Percentiles rank a stretch among this genome's conserved stretches.
Evolutionary conservation across 1,284 basidiomycete species (phyloP).

Genomic region (Ceratobasidium sp.): DNA sequence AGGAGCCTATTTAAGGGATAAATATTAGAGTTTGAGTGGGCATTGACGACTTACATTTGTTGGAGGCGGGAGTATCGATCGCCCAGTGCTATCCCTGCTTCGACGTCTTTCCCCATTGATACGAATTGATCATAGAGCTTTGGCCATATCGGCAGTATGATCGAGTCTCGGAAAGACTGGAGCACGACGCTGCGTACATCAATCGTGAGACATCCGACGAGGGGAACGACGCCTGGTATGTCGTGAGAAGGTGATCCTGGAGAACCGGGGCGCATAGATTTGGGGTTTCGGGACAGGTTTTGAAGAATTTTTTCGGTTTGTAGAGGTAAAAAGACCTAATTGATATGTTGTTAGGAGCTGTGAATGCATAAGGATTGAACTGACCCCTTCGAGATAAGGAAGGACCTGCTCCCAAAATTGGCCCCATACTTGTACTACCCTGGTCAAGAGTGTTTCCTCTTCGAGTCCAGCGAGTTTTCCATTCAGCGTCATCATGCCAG

Average conservation of each 20-base stretch:
- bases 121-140: slow-evolving; percentile 64
- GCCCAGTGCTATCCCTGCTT: slow-evolving; percentile 49
- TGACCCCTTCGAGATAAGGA: slow-evolving; percentile 85
- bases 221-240: slow-evolving; percentile 19
- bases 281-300: slow-evolving; percentile 68
- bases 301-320: slow-evolving; percentile 75
- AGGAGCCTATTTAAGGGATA: slow-evolving; percentile 63
- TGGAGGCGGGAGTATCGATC: slow-evolving; percentile 71
- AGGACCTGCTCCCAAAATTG: slow-evolving; percentile 95
- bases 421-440: slow-evolving; percentile 87
- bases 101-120: slow-evolving; percentile 49
- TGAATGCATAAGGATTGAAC: slow-evolving; percentile 48
- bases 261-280: slow-evolving; percentile 58
- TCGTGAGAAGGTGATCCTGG: slow-evolving; percentile 35
- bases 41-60: slow-evolving; percentile 64
- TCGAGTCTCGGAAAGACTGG: slow-evolving; percentile 78
- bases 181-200: slow-evolving; percentile 83
- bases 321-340: slow-evolving; percentile 73
- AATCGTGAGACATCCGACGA: slow-evolving; percentile 56
- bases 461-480: slow-evolving; percentile 77
- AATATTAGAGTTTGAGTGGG: neutral
- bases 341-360: slow-evolving; percentile 9
- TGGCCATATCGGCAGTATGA: slow-evolving; percentile 69
- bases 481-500: slow-evolving; percentile 91
- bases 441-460: slow-evolving; percentile 74